Conservation (phyloP, 73 alveolate species). For the Durusdinium trenchii region DNA sequence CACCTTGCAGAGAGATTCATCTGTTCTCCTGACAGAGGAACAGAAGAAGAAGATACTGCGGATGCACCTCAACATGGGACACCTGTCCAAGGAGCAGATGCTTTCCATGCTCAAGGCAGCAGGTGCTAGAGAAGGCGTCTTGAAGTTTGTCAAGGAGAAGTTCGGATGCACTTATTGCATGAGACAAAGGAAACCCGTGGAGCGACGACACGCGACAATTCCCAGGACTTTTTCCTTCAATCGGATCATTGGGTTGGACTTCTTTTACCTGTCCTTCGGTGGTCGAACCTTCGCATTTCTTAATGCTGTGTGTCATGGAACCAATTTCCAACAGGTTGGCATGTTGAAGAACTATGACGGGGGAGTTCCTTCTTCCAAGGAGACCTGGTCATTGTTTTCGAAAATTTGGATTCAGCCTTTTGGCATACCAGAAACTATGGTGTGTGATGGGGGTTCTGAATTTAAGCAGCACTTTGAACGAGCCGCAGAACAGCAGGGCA, state of each 20-base stretch:
- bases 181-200: not conserved
- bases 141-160: not conserved
- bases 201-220: not conserved
- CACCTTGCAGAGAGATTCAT: not conserved
- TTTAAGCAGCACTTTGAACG: not conserved
- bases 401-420: not conserved
- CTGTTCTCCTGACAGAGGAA: no score
- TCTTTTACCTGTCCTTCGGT: no score
- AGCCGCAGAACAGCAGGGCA: not conserved
- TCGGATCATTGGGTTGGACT: no score
- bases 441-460: not conserved
- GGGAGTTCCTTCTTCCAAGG: no score
- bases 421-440: not conserved
- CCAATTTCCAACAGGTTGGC: no score
- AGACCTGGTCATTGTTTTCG: no score
- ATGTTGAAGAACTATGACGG: no score
- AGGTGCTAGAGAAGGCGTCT: not conserved
- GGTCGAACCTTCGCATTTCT: no score
- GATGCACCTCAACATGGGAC: slow-evolving; percentile 43
- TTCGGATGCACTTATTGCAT: not conserved
- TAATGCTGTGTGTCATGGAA: not conserved
- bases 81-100: not conserved
- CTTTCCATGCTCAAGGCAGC: not conserved
- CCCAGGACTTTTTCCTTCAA: not conserved
- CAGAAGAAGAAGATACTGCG: no score